These are phyloP conservation scores for Juglanconis oblonga DNA, from an alignment of 2,329 filamentous ascomycete species.

Conservation along the genomic window DNA sequence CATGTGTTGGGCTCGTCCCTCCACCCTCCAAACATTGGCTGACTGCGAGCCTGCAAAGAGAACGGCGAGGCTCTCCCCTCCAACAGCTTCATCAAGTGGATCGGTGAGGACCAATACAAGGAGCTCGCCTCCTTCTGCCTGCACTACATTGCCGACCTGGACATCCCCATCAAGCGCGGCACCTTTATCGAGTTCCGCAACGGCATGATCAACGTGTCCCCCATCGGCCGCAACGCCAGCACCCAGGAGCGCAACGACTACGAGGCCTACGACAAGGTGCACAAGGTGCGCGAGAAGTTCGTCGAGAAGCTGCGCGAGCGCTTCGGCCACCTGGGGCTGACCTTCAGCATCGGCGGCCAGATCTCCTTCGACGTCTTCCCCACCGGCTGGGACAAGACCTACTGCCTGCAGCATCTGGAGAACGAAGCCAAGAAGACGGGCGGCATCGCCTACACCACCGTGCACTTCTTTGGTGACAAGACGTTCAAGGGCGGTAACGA, in stretches of 20 bases:
- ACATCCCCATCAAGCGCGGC: conserved; percentile 78
- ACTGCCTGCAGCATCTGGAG: conserved; percentile 86
- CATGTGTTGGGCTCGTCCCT: too few species aligned
- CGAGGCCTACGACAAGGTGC: conserved; percentile 73
- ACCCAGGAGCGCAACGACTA: conserved; percentile 78
- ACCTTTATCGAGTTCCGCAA: conserved; percentile 88
- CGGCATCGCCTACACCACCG: conserved; percentile 75
- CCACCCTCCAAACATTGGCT: not conserved
- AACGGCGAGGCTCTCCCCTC: conserved; percentile 71
- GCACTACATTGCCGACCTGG: conserved; percentile 80
- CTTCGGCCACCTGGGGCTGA: conserved; percentile 81
- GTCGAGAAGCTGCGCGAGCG: conserved; percentile 73
- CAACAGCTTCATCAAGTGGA: conserved; percentile 86
- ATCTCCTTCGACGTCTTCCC: conserved; percentile 99
- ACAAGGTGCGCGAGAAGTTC: conserved; percentile 74
- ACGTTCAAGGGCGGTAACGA: conserved; percentile 88
- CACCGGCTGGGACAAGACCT: conserved; percentile 96
- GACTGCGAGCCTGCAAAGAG: conserved; percentile 30
- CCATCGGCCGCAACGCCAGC: conserved; percentile 82
- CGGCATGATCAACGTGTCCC: conserved; percentile 85
- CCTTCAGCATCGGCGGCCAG: conserved; percentile 92
- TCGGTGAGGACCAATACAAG: conserved; percentile 84
- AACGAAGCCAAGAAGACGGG: conserved; percentile 68
- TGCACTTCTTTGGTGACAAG: conserved; percentile 99
- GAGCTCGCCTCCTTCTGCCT: conserved; percentile 71